Conservation (phyloP, 345 rosid genomes). For the Eucalyptus melliodora region DNA sequence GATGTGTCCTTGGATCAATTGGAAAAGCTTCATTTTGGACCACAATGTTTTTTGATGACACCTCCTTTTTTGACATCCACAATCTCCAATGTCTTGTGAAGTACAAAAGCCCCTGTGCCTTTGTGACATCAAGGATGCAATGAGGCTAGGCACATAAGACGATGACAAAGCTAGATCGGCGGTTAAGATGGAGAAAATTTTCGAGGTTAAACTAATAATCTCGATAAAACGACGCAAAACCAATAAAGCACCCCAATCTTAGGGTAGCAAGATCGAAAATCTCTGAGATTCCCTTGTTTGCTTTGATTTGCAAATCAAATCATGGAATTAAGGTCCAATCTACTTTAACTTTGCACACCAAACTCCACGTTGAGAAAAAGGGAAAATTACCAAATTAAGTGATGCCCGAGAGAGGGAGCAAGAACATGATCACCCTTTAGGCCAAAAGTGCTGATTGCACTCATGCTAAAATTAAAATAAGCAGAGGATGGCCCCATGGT, state of each 20-base stretch:
- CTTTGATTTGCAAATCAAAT: neutral
- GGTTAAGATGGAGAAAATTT: neutral
- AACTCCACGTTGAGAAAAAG: neutral
- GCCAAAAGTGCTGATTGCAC: neutral
- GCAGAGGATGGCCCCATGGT: neutral
- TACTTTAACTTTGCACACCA: neutral
- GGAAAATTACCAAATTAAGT: neutral
- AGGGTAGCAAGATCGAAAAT: neutral
- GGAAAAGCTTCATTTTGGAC: neutral
- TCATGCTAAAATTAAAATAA: neutral
- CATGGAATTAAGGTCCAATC: neutral
- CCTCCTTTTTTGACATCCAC: neutral
- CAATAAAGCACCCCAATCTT: neutral
- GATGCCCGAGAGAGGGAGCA: neutral
- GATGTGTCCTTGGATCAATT: neutral
- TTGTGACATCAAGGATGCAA: neutral
- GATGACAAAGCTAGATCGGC: neutral
- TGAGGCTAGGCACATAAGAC: neutral
- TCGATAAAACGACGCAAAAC: neutral
- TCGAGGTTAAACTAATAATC: neutral
- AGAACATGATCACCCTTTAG: neutral
- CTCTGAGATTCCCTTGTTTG: neutral
- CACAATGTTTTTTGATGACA: neutral
- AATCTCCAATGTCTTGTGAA: neutral
- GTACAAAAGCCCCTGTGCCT: neutral